Conservation (phyloP, 495 filamentous ascomycete genomes). For the Xeromyces bisporus region DNA sequence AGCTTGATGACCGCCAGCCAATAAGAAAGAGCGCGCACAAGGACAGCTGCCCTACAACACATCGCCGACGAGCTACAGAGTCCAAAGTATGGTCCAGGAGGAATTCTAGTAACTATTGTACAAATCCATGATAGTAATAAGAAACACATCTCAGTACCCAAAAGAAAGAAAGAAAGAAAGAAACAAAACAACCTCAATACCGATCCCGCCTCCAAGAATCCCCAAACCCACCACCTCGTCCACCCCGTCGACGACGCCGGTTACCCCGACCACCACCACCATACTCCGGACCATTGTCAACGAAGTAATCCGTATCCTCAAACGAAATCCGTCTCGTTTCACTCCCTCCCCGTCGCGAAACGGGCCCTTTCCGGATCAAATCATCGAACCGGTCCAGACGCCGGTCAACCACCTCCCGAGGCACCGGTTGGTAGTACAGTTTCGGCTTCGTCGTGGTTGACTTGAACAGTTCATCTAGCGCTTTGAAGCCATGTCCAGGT, state of each 20-base stretch:
- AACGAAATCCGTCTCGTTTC: constrained; percentile 65
- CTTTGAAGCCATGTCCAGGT: constrained; percentile 34
- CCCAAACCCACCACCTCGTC: constrained; percentile 16
- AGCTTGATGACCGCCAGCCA: no score
- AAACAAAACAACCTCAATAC: constrained; percentile 5
- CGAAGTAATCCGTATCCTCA: constrained; percentile 49
- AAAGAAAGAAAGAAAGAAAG: constrained; percentile 1
- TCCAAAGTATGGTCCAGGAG: no score
- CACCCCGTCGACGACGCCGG: constrained; percentile 21
- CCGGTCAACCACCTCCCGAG: constrained; percentile 32
- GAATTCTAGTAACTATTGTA: no score
- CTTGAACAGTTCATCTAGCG: constrained; percentile 45
- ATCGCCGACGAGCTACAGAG: no score
- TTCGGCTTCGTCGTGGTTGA: constrained; percentile 51
- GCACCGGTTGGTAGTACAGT: constrained; percentile 45
- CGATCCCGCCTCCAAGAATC: constrained; percentile 16
- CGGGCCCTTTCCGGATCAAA: constrained; percentile 29
- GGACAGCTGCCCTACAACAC: no score
- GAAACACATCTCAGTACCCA: constrained; percentile 3
- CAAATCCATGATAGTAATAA: no score
- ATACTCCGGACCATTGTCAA: constrained; percentile 59
- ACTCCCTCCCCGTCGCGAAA: constrained; percentile 33
- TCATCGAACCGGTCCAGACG: constrained; percentile 50
- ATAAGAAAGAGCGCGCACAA: no score
- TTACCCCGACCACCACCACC: constrained; percentile 14